Conservation (phyloP, 768 basidiomycete genomes). For the Boletus reticuloceps region DNA sequence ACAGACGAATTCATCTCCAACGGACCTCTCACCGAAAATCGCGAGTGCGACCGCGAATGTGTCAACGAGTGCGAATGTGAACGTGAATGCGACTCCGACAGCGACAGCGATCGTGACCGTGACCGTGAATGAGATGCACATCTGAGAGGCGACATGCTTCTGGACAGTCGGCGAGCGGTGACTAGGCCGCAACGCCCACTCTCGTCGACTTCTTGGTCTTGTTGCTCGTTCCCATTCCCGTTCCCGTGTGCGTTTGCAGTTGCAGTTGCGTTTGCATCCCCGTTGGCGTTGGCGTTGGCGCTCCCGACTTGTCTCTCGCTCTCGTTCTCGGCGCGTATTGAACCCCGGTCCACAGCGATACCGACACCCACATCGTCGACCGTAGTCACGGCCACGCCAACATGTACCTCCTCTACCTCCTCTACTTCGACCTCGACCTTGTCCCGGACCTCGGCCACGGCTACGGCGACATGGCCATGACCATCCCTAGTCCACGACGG, state of each 20-base stretch:
- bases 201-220: not conserved
- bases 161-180: not conserved
- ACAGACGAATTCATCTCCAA: conserved; percentile 21
- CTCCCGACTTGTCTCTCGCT: not conserved
- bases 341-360: not conserved
- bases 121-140: not conserved
- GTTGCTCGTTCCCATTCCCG: no score
- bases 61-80: conserved; percentile 9
- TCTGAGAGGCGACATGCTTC: not conserved
- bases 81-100: conserved; percentile 4
- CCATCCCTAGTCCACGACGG: conserved; percentile 2
- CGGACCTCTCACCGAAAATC: conserved; percentile 15
- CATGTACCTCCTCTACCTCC: conserved; percentile 4
- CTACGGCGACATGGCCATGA: not conserved
- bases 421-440: not conserved
- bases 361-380: conserved; percentile 7
- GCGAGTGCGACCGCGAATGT: conserved; percentile 9
- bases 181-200: not conserved
- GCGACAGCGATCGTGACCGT: not conserved
- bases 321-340: not conserved
- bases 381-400: conserved; percentile 16
- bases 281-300: no score
- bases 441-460: not conserved
- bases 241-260: no score
- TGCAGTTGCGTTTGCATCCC: no score